Conservation (phyloP, 2,329 filamentous ascomycete genomes). For the Fusarium odoratissimum region DNA sequence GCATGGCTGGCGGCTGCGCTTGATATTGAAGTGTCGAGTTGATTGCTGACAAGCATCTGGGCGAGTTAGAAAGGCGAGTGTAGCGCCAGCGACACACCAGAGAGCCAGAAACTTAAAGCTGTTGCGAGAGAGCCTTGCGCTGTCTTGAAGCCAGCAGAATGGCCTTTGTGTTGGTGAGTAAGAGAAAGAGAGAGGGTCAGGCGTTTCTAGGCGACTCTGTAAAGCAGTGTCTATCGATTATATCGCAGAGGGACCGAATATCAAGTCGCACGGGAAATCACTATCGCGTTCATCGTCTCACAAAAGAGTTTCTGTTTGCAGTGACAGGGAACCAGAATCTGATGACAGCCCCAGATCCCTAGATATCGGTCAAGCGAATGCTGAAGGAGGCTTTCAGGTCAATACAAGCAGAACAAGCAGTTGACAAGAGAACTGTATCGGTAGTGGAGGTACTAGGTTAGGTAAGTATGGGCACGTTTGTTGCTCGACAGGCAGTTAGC, state of each 20-base stretch:
- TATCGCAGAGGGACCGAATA: conserved; percentile 28
- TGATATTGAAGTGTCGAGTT: conserved; percentile 33
- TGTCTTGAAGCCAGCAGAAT: conserved; percentile 8
- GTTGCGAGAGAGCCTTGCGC: conserved; percentile 10
- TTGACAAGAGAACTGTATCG: conserved; percentile 13
- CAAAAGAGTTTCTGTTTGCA: conserved; percentile 9
- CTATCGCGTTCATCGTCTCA: conserved; percentile 29
- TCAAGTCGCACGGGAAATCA: conserved; percentile 29
- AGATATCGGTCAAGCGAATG: background rate
- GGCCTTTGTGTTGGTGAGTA: background rate
- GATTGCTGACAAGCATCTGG: conserved; percentile 55
- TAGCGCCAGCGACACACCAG: conserved; percentile 39
- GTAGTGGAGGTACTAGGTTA: background rate
- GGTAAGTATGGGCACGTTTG: conserved; percentile 19
- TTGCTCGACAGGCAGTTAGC: conserved; percentile 19
- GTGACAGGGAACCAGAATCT: background rate
- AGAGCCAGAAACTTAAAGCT: conserved; percentile 7
- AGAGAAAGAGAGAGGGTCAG: conserved; percentile 2
- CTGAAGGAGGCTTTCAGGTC: background rate
- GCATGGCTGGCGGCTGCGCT: conserved; percentile 46
- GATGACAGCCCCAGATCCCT: background rate
- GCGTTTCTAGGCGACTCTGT: conserved; percentile 4
- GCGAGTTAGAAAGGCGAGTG: conserved; percentile 43
- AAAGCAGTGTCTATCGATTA: conserved; percentile 18
- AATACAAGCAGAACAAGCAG: background rate